These are phyloP conservation scores for Pleurotus eryngii DNA, from an alignment of 768 basidiomycete genomes.

Conservation along the genomic window DNA sequence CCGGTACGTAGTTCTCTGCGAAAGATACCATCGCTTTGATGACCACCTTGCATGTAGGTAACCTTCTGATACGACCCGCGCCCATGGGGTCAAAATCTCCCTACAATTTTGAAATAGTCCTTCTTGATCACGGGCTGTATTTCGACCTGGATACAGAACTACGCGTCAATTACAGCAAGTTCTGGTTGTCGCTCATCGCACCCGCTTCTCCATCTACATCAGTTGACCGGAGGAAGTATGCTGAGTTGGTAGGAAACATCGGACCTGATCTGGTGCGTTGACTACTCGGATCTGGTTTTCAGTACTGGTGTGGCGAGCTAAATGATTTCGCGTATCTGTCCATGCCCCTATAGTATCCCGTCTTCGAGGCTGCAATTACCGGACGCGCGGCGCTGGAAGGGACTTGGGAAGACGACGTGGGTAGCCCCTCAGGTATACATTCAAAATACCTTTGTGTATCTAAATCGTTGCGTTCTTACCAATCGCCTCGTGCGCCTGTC, in stretches of 20 bases:
- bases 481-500: too few relatives aligned
- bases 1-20: constrained; percentile 42
- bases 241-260: constrained; percentile 88
- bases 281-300: constrained; percentile 1
- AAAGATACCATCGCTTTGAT: background rate
- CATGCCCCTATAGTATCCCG: constrained; percentile 62
- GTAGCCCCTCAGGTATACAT: constrained; percentile 20
- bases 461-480: too few relatives aligned
- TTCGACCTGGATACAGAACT: constrained; percentile 84
- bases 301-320: background rate
- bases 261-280: constrained; percentile 75
- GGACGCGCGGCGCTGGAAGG: constrained; percentile 72
- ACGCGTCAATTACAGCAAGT: constrained; percentile 78
- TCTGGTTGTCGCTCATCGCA: constrained; percentile 89
- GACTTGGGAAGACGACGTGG: constrained; percentile 43
- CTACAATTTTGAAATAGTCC: constrained; percentile 93
- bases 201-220: constrained; percentile 62
- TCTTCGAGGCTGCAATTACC: constrained; percentile 96
- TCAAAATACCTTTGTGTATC: background rate
- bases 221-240: constrained; percentile 79
- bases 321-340: background rate
- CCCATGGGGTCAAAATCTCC: constrained; percentile 63
- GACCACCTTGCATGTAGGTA: constrained; percentile 46
- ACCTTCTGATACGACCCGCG: constrained; percentile 84
- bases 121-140: constrained; percentile 92